Conservation (phyloP, 495 filamentous ascomycete genomes). For the Umbilicaria muhlenbergii region DNA sequence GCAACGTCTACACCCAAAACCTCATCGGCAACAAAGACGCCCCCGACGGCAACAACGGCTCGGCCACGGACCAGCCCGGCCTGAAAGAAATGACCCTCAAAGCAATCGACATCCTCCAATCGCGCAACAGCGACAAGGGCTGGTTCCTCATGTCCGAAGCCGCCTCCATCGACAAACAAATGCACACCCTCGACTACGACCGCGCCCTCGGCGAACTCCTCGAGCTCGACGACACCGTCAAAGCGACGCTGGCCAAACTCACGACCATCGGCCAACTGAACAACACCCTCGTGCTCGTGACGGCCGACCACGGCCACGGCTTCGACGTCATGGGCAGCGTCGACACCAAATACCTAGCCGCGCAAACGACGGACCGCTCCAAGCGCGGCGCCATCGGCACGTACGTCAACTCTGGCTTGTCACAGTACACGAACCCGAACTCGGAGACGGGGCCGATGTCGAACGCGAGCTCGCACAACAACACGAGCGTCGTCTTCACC, state of each 20-base stretch:
- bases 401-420: conserved; percentile 48
- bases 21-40: conserved; percentile 41
- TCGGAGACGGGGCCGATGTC: conserved; percentile 14
- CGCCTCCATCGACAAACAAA: conserved; percentile 65
- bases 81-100: conserved; percentile 73
- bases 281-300: conserved; percentile 53
- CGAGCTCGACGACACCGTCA: conserved; percentile 60
- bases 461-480: conserved; percentile 19
- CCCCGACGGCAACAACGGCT: conserved; percentile 37
- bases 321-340: conserved; percentile 47
- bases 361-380: conserved; percentile 38
- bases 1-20: conserved; percentile 53
- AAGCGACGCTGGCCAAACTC: conserved; percentile 47
- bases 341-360: conserved; percentile 42
- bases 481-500: conserved; percentile 31
- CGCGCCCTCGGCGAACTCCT: conserved; percentile 59
- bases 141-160: conserved; percentile 69
- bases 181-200: conserved; percentile 63
- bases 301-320: conserved; percentile 65
- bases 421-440: conserved; percentile 41
- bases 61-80: conserved; percentile 52
- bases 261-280: conserved; percentile 37
- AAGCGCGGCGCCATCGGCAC: conserved; percentile 54
- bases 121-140: conserved; percentile 44
- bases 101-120: conserved; percentile 52